Evolutionary conservation across 257 asterid genomes (phyloP).

Genomic region (Gentiana dahurica): DNA sequence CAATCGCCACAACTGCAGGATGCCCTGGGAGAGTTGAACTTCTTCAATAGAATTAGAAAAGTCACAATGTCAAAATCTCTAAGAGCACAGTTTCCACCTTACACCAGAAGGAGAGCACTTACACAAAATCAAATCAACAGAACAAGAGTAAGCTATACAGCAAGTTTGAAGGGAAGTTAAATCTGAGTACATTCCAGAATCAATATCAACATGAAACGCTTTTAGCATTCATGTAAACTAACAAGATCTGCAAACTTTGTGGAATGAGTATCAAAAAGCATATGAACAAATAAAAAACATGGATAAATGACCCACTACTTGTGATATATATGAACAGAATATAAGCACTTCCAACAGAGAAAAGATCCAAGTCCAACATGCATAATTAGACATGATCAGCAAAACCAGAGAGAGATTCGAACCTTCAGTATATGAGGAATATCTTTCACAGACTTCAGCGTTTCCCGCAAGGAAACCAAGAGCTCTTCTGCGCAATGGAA

Average conservation of each 20-base stretch:
- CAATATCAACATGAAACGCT: conserved; percentile 4
- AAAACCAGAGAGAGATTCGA: conserved; percentile 13
- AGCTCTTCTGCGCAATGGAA: conserved; percentile 73
- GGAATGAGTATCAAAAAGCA: too few species aligned
- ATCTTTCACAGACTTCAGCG: conserved; percentile 89
- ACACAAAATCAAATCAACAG: too few species aligned
- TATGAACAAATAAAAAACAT: too few species aligned
- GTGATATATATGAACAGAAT: too few species aligned
- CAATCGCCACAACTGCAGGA: conserved; percentile 72
- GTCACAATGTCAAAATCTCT: conserved; percentile 6
- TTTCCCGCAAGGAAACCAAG: conserved; percentile 70
- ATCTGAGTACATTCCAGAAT: neutral
- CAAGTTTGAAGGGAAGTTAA: too few species aligned
- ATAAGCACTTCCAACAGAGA: too few species aligned
- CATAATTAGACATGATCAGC: neutral
- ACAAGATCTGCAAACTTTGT: too few species aligned
- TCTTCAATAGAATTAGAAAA: conserved; percentile 35
- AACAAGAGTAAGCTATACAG: too few species aligned
- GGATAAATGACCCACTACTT: too few species aligned
- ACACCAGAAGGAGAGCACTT: too few species aligned
- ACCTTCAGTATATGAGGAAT: conserved; percentile 87
- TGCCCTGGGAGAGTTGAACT: conserved; percentile 91
- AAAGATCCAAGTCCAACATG: too few species aligned
- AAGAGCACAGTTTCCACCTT: neutral
- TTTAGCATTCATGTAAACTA: too few species aligned